A percentile compares a stretch with the other conserved stretches of the same genome.
Conservation (phyloP, 768 basidiomycete species). For the Mycena haematopus region DNA sequence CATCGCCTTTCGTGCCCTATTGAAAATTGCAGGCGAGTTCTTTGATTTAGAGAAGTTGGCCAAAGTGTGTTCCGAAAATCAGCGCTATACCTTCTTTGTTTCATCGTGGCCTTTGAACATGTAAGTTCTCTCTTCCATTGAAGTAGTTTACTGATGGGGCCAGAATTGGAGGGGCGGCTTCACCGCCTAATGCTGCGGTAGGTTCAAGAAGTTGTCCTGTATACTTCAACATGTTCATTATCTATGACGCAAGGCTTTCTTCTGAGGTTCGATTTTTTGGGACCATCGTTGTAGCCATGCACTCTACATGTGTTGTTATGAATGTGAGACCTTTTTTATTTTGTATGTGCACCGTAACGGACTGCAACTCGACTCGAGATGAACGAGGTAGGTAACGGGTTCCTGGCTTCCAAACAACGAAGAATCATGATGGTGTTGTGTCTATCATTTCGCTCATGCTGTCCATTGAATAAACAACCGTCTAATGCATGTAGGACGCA, state of each 20-base stretch:
- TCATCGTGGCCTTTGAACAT: conserved; percentile 78
- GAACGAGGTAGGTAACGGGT: not conserved
- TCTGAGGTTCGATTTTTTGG: conserved; percentile 8
- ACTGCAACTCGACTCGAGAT: not conserved
- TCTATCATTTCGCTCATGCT: not conserved
- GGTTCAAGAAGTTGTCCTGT: not conserved
- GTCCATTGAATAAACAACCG: not conserved
- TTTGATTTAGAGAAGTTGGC: conserved; percentile 75
- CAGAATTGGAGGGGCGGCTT: conserved; percentile 29
- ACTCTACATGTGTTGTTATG: conserved; percentile 1
- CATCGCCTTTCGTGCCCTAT: not conserved
- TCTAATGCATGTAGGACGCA: not conserved
- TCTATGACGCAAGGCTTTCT: conserved; percentile 22
- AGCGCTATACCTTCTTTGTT: conserved; percentile 77
- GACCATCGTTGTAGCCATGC: not conserved
- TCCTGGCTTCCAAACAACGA: not conserved
- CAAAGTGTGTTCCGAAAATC: conserved; percentile 58
- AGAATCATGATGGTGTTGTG: conserved; percentile 1
- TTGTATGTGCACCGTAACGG: not conserved
- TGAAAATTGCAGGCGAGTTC: conserved; percentile 59
- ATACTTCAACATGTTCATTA: not conserved
- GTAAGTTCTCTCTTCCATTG: conserved; percentile 44
- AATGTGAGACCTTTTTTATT: not conserved
- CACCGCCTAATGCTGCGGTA: conserved; percentile 29
- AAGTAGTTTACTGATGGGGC: not conserved